These are phyloP conservation scores for Suillus placidus DNA, from an alignment of 768 basidiomycete genomes.

Conservation along the genomic window DNA sequence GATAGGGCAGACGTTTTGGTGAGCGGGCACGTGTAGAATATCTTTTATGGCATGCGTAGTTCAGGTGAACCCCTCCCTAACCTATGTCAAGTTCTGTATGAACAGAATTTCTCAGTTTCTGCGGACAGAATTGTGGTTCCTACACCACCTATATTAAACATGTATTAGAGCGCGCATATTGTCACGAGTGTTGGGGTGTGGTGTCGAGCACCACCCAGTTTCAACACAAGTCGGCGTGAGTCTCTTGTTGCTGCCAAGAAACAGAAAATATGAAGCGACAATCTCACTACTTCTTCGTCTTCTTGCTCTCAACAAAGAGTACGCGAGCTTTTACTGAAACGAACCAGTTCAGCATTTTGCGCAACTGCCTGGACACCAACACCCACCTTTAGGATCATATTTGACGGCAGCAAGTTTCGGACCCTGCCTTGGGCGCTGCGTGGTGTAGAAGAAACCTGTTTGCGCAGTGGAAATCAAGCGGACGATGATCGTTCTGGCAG, in stretches of 20 bases:
- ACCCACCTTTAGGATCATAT: constrained; percentile 83
- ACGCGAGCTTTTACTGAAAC: constrained; percentile 66
- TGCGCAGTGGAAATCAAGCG: constrained; percentile 90
- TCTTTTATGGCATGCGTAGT: neutral
- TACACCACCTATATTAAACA: neutral
- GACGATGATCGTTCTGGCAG: constrained; percentile 74
- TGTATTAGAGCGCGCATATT: neutral
- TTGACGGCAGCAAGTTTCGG: constrained; percentile 89
- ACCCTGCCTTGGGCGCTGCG: constrained; percentile 69
- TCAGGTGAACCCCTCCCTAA: neutral
- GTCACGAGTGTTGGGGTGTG: neutral
- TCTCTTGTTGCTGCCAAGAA: neutral
- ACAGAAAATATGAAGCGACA: no score
- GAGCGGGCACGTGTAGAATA: neutral
- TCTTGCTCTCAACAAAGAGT: constrained; percentile 78
- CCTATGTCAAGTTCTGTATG: neutral
- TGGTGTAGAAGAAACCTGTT: constrained; percentile 91
- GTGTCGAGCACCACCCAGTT: neutral
- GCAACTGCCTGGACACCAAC: neutral
- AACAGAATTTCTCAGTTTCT: constrained; percentile 1
- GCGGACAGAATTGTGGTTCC: neutral
- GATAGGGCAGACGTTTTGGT: constrained; percentile 8
- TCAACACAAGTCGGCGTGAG: neutral
- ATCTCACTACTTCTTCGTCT: constrained; percentile 58
- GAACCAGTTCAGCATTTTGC: constrained; percentile 6